Evolutionary conservation across 164 flowering plant species (phyloP).

Genomic region (Nymphaea thermarum): DNA sequence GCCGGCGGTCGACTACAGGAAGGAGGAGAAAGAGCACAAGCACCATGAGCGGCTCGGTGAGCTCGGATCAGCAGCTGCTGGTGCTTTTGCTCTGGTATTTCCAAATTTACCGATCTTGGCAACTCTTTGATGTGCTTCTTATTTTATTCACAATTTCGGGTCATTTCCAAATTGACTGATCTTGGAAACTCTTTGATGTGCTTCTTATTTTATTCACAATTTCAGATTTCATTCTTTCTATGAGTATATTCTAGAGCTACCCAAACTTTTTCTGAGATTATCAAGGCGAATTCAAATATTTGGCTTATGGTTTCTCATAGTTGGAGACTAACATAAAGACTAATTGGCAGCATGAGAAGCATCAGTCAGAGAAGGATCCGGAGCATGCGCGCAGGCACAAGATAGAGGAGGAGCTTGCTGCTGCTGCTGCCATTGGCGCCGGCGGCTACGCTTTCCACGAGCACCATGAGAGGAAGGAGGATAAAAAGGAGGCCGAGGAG

Average conservation of each 20-base stretch:
- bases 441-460: constrained; percentile 2
- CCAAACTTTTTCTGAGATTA: no score
- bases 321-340: no score
- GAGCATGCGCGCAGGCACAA: background rate
- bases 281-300: no score
- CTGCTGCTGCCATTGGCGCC: background rate
- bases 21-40: constrained; percentile 70
- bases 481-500: constrained; percentile 4
- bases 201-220: no score
- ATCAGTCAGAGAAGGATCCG: constrained; percentile 1
- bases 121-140: no score
- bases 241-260: no score
- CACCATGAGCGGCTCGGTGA: constrained; percentile 46
- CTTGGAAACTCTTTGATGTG: no score
- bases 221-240: no score
- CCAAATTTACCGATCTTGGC: background rate
- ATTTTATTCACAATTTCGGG: no score
- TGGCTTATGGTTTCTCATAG: no score
- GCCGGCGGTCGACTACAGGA: constrained; percentile 8
- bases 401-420: constrained; percentile 1
- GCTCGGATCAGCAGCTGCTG: constrained; percentile 42
- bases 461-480: constrained; percentile 3
- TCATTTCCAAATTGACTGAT: no score
- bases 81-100: constrained; percentile 33
- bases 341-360: constrained; percentile 1